These are phyloP conservation scores for Mucor sp. DNA, from an alignment of 371 early-diverging fungal species.

Conservation along the genomic window DNA sequence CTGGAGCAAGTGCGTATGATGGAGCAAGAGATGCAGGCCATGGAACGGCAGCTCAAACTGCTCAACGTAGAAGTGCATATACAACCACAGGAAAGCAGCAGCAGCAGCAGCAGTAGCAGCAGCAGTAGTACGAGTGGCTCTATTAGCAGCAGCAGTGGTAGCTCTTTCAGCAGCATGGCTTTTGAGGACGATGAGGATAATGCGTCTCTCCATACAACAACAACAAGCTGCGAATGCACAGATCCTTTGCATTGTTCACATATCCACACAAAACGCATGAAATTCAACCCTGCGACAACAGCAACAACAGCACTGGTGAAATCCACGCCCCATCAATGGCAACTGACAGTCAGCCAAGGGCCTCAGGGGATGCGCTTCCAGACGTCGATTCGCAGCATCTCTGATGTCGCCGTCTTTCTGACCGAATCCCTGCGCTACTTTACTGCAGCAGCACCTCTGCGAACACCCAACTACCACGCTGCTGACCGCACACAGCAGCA, in stretches of 20 bases:
- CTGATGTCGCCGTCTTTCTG: constrained; percentile 30
- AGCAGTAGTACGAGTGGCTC: neutral
- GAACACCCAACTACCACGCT: constrained; percentile 30
- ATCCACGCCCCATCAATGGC: constrained; percentile 18
- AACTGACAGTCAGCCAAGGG: constrained; percentile 23
- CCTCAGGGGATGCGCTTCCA: constrained; percentile 30
- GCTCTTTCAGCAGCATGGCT: neutral
- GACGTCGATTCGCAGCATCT: constrained; percentile 33
- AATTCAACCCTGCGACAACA: neutral
- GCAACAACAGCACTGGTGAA: neutral
- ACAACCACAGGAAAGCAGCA: neutral
- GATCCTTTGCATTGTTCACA: constrained; percentile 9
- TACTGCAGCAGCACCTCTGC: constrained; percentile 14
- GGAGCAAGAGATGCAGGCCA: constrained; percentile 31
- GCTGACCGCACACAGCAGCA: constrained; percentile 15
- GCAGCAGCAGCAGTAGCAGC: neutral
- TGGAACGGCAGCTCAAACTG: constrained; percentile 30
- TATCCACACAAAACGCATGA: constrained; percentile 1
- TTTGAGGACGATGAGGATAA: neutral
- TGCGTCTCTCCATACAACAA: no score
- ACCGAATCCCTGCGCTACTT: constrained; percentile 29
- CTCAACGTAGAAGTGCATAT: constrained; percentile 19
- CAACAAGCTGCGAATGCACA: constrained; percentile 11
- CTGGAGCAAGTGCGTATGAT: constrained; percentile 35
- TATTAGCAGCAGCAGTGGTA: neutral